Evolutionary conservation across 495 filamentous ascomycete genomes (phyloP).

Genomic region (Halenospora varia): DNA sequence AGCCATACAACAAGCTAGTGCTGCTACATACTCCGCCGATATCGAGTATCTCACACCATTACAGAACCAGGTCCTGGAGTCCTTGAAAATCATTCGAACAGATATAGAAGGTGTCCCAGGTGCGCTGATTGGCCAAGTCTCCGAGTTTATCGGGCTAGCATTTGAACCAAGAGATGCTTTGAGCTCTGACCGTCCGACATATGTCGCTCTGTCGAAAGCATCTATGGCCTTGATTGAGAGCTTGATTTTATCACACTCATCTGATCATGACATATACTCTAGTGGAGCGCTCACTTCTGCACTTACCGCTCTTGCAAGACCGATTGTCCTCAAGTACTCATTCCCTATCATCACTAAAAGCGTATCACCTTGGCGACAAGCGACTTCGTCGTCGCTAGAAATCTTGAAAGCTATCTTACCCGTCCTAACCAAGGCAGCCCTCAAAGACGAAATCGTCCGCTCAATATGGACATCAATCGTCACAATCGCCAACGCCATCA

Average conservation of each 20-base stretch:
- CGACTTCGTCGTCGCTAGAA: slow-evolving; percentile 62
- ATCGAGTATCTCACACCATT: slow-evolving; percentile 78
- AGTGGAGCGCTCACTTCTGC: slow-evolving; percentile 56
- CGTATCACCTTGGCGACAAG: slow-evolving; percentile 72
- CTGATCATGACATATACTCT: slow-evolving; percentile 60
- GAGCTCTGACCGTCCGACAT: slow-evolving; percentile 55
- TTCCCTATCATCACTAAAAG: slow-evolving; percentile 51
- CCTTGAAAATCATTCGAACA: slow-evolving; percentile 64
- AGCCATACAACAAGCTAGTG: slow-evolving; percentile 54
- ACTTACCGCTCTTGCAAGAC: slow-evolving; percentile 59
- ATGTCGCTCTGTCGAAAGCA: slow-evolving; percentile 79
- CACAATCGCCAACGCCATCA: slow-evolving; percentile 54
- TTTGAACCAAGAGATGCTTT: slow-evolving; percentile 37
- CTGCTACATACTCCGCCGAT: slow-evolving; percentile 75
- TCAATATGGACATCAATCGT: slow-evolving; percentile 58
- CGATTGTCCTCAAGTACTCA: slow-evolving; percentile 73
- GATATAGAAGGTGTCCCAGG: slow-evolving; percentile 64
- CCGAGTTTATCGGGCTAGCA: slow-evolving; percentile 66
- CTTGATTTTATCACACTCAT: slow-evolving; percentile 59
- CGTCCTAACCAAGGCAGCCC: slow-evolving; percentile 51
- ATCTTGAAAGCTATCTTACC: slow-evolving; percentile 66
- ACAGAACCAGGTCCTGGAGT: slow-evolving; percentile 70
- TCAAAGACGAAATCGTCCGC: slow-evolving; percentile 40
- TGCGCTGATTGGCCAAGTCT: slow-evolving; percentile 61
- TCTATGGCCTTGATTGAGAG: slow-evolving; percentile 65